Evolutionary conservation across 768 basidiomycete genomes (phyloP).

Genomic region (Postia placenta): DNA sequence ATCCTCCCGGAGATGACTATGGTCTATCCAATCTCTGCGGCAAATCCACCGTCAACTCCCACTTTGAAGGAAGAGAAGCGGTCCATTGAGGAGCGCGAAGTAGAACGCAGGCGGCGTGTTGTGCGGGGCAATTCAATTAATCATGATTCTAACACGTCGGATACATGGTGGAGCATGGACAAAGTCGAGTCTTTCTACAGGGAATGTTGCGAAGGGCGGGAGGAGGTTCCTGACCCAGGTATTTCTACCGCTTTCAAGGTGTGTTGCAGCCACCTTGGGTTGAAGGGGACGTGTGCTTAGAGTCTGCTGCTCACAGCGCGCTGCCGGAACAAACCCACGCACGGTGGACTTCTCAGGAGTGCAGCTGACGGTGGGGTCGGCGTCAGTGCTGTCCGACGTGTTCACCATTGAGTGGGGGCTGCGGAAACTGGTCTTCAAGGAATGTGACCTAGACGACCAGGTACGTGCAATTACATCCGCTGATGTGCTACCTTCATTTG

Average conservation of each 20-base stretch:
- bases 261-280: constrained; percentile 11
- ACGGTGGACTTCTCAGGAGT: constrained; percentile 77
- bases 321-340: constrained; percentile 52
- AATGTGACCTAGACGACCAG: constrained; percentile 81
- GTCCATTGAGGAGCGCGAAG: constrained; percentile 71
- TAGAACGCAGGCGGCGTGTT: constrained; percentile 59
- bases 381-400: constrained; percentile 84
- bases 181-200: constrained; percentile 84
- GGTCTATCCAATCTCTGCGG: constrained; percentile 84
- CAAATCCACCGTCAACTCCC: constrained; percentile 79
- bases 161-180: constrained; percentile 82
- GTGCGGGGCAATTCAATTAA: constrained; percentile 42
- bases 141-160: constrained; percentile 18
- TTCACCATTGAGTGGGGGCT: constrained; percentile 92
- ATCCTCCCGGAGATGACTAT: constrained; percentile 81
- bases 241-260: constrained; percentile 74
- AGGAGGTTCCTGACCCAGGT: constrained; percentile 60
- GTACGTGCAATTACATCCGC: constrained; percentile 51
- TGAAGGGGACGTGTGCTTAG: not conserved
- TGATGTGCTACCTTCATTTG: too few relatives aligned
- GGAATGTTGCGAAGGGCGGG: constrained; percentile 75
- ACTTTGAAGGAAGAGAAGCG: constrained; percentile 76
- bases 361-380: constrained; percentile 61
- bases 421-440: constrained; percentile 75
- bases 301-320: too few relatives aligned